Evolutionary conservation across 2,329 filamentous ascomycete species (phyloP).

Genomic region (Elsinoe australis): DNA sequence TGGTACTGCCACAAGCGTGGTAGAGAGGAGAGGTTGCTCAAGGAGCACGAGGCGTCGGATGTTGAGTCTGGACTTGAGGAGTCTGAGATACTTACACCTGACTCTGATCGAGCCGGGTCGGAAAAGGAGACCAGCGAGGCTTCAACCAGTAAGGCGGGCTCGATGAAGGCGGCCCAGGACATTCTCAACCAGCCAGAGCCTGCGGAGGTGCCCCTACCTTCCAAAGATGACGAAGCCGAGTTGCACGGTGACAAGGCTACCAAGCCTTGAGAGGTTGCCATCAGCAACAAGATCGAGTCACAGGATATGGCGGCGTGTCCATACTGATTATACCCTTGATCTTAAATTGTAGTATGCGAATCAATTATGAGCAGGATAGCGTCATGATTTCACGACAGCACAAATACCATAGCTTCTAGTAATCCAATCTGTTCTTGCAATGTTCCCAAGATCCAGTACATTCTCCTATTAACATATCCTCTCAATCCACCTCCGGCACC

Average conservation of each 20-base stretch:
- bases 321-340: constrained; percentile 12
- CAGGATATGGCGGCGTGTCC: too few relatives aligned
- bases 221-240: not conserved
- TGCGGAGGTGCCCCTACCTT: constrained; percentile 23
- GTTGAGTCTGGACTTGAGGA: constrained; percentile 11
- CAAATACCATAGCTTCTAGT: not conserved
- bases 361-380: constrained; percentile 11
- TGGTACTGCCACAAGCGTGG: constrained; percentile 99
- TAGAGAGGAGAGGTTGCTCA: constrained; percentile 65
- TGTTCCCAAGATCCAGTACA: too few relatives aligned
- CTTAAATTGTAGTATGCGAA: too few relatives aligned
- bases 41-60: constrained; percentile 18
- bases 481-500: constrained; percentile 58
- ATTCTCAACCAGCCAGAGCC: constrained; percentile 24
- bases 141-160: not conserved
- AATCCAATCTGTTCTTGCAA: too few relatives aligned
- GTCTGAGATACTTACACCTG: constrained; percentile 8
- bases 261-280: not conserved
- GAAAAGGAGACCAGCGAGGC: not conserved
- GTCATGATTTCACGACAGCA: constrained; percentile 11
- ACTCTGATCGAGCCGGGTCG: not conserved
- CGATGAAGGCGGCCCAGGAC: not conserved
- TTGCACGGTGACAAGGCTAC: not conserved
- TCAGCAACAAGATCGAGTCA: not conserved
- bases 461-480: not conserved